Conservation (phyloP, 2,329 filamentous ascomycete species). For the Colletotrichum caudatum region DNA sequence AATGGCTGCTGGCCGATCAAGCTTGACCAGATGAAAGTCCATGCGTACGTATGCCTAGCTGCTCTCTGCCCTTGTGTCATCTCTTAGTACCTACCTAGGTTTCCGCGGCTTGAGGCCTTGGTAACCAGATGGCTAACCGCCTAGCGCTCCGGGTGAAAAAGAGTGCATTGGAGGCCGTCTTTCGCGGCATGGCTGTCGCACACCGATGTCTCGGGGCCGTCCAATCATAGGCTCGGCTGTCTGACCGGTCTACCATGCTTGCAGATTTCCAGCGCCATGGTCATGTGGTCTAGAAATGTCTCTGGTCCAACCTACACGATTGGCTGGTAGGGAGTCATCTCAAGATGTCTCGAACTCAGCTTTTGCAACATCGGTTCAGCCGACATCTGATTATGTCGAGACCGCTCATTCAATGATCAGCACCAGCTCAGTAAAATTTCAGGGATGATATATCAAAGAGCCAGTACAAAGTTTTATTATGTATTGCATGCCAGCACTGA, state of each 20-base stretch:
- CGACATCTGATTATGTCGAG: not conserved
- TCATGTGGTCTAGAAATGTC: constrained; percentile 27
- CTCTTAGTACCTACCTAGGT: constrained; percentile 8
- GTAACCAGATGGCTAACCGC: not conserved
- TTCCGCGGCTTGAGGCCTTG: not conserved
- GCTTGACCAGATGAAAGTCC: not conserved
- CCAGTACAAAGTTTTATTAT: too few species aligned
- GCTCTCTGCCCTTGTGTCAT: not conserved
- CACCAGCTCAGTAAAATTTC: not conserved
- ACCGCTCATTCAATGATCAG: not conserved
- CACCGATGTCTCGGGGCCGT: constrained; percentile 30
- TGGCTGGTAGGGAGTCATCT: not conserved
- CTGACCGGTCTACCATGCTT: constrained; percentile 32
- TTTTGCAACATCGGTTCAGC: constrained; percentile 3
- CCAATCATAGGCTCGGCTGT: constrained; percentile 8
- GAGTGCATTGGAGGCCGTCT: constrained; percentile 10
- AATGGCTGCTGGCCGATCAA: not conserved
- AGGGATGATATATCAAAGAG: not conserved
- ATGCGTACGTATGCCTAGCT: not conserved
- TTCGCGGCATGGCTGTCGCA: constrained; percentile 22
- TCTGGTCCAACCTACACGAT: constrained; percentile 11
- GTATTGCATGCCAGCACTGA: too few species aligned
- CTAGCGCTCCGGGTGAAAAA: not conserved
- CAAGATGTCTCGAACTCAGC: constrained; percentile 11
- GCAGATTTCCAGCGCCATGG: constrained; percentile 34